phyloP scores from a whole-genome alignment of 139 green algal genomes.

The Gonium pectorale region DNA sequence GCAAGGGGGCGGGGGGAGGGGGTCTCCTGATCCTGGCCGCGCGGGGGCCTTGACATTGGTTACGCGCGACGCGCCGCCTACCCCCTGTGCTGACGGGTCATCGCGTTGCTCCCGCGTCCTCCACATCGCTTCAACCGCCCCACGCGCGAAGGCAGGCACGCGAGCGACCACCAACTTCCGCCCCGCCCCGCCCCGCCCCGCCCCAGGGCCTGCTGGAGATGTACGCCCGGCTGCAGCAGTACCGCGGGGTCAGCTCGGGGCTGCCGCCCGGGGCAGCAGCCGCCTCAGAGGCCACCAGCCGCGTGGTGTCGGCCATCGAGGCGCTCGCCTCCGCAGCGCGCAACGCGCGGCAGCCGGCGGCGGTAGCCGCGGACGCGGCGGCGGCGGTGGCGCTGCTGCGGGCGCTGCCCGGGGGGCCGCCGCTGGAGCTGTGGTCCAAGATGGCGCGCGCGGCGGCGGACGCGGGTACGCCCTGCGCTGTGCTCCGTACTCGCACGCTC shows the following conservation, averaged over 20 bases:
- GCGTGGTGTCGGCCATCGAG: conserved; percentile 65
- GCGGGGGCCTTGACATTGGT: no score
- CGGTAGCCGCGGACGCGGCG: conserved; percentile 42
- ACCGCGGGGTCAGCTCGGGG: conserved; percentile 47
- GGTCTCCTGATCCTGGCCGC: no score
- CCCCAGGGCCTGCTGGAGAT: conserved; percentile 49
- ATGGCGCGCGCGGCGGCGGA: conserved; percentile 57
- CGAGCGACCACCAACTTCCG: not conserved
- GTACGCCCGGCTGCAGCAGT: conserved; percentile 67
- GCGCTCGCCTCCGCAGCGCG: conserved; percentile 30
- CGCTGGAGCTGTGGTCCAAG: conserved; percentile 69
- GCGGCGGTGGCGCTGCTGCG: conserved; percentile 54
- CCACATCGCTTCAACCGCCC: no score
- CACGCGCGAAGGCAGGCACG: no score
- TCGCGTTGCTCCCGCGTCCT: no score
- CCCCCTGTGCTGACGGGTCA: no score
- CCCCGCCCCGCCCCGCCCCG: not conserved
- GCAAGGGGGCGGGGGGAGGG: no score
- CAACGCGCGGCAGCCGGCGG: not conserved
- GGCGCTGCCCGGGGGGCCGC: conserved; percentile 49
- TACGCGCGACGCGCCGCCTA: no score
- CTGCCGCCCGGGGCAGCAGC: conserved; percentile 58
- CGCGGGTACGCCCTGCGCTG: not conserved
- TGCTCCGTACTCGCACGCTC: no score
- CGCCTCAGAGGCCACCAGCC: conserved; percentile 59